Evolutionary conservation across 495 filamentous ascomycete genomes (phyloP).

Genomic region (Neurospora africana): DNA sequence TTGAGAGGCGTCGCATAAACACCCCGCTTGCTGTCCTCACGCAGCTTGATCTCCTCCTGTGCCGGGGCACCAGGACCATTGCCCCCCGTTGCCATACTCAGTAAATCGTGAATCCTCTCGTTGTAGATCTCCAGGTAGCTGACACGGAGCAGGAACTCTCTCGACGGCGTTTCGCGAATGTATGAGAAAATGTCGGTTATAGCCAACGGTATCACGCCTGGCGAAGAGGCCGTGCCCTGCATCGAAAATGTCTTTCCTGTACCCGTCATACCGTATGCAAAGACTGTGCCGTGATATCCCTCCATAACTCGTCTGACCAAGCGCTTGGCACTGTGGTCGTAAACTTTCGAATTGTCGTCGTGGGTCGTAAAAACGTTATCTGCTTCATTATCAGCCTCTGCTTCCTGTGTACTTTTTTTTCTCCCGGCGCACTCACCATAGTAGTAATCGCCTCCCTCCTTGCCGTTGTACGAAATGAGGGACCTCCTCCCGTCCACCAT

Average conservation of each 20-base stretch:
- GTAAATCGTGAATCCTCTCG: conserved; percentile 89
- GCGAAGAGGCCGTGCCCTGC: conserved; percentile 95
- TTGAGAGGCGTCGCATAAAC: conserved; percentile 95
- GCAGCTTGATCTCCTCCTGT: conserved; percentile 87
- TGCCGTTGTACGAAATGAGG: conserved; percentile 71
- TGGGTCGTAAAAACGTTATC: conserved; percentile 92
- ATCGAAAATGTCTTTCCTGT: conserved; percentile 99
- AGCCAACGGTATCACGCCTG: conserved; percentile 91
- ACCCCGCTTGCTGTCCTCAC: conserved; percentile 90
- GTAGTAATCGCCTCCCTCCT: conserved; percentile 83
- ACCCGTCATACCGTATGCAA: conserved; percentile 98
- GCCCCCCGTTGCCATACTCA: conserved; percentile 54
- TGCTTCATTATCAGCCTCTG: conserved; percentile 24
- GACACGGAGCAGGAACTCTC: conserved; percentile 90
- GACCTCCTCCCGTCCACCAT: conserved; percentile 77
- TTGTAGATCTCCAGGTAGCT: conserved; percentile 99
- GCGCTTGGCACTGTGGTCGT: conserved; percentile 86
- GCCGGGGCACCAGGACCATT: conserved; percentile 35
- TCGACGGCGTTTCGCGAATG: conserved; percentile 88
- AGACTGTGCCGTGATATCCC: conserved; percentile 96
- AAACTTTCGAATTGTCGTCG: conserved; percentile 88
- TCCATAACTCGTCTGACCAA: conserved; percentile 96
- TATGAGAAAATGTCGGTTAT: conserved; percentile 99
- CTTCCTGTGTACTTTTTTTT: neutral
- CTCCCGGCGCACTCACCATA: conserved; percentile 54